Evolutionary conservation across 2,329 filamentous ascomycete genomes (phyloP), one percentile per base, ranked within the genome.

Genomic region (Botryotinia calthae): DNA sequence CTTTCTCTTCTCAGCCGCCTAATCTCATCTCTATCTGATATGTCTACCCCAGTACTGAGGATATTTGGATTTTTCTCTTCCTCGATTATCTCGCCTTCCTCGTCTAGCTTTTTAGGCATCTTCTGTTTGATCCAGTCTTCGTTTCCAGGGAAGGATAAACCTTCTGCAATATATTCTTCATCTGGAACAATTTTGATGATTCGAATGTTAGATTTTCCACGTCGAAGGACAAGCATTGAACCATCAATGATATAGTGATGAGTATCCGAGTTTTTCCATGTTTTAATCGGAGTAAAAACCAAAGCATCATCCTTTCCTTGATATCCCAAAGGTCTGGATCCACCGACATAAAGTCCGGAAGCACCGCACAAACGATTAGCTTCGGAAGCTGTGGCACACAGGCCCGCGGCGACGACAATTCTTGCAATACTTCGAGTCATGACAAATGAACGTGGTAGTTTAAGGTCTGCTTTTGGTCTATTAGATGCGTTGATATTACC

Each of bases 121-220:
- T 59, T 70, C 16, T 63, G 40, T 9, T 34, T 40, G 2, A 44
- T 31, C 51, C 67, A 70, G 8, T 63, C 54, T 28, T 48, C 67
- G n/a, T 63, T 8, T 12, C 71, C 71, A 22, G 71, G 71, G 58
- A 70, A 73, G 10, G 40, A 28, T 42, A 61, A 16, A 10, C 66
- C 66, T 42, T 44, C 44, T 31, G 71, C 66, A 14, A 59, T 74
- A 64, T 76, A 80, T n/a, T 80, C 85, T 64, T 87, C 83, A 78
- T 91, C 87, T 74, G 81, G 82, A 44, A 91, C 82, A 74, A 91
- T 83, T 81, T 90, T 84, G 69, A 91, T 84, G 75, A 90, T 85
- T 63, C 88, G 86, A 63, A 91, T 81, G 75, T 90, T 89, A 81
- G 89, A 86, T 82, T 90, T 90, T 76, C 89, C 89, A 78, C 86